Evolutionary conservation across 768 basidiomycete genomes (phyloP).

Genomic region (Coprinellus micaceus): DNA sequence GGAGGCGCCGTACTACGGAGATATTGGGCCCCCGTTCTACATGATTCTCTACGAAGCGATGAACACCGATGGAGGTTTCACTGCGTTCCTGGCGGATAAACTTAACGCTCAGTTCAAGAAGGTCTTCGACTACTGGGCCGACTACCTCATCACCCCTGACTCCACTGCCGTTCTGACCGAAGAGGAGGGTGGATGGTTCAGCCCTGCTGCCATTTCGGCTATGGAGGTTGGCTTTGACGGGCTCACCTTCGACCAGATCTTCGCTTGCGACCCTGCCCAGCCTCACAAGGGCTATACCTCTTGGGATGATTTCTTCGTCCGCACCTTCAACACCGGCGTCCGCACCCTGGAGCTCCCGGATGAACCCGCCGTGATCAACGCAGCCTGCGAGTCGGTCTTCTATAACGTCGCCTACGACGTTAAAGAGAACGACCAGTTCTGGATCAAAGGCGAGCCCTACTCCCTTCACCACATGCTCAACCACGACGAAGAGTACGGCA

Average conservation of each 20-base stretch:
- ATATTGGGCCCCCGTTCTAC: conserved; percentile 9
- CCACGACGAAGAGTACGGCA: conserved; percentile 29
- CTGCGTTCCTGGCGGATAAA: conserved; percentile 15
- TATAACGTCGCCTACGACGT: conserved; percentile 39
- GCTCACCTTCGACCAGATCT: conserved; percentile 33
- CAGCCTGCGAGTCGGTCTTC: conserved; percentile 52
- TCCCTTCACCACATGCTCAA: conserved; percentile 55
- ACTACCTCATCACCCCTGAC: conserved; percentile 39
- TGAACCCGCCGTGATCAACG: conserved; percentile 37
- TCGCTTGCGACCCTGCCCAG: conserved; percentile 34
- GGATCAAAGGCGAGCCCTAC: conserved; percentile 61
- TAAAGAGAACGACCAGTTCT: conserved; percentile 44
- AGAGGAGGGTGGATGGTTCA: conserved; percentile 44
- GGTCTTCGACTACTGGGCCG: conserved; percentile 45
- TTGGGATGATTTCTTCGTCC: conserved; percentile 57
- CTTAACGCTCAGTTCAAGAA: conserved; percentile 16
- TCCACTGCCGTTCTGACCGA: conserved; percentile 37
- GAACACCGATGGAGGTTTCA: conserved; percentile 15
- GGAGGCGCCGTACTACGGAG: conserved; percentile 1
- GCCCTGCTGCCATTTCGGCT: conserved; percentile 25
- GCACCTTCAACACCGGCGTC: conserved; percentile 34
- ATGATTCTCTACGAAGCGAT: conserved; percentile 13
- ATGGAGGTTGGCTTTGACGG: conserved; percentile 6
- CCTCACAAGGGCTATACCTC: conserved; percentile 43
- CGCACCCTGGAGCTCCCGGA: conserved; percentile 35